Base-by-base conservation (phyloP, 2,329 filamentous ascomycete species). In the Hypoxylon rubiginosum region DNA sequence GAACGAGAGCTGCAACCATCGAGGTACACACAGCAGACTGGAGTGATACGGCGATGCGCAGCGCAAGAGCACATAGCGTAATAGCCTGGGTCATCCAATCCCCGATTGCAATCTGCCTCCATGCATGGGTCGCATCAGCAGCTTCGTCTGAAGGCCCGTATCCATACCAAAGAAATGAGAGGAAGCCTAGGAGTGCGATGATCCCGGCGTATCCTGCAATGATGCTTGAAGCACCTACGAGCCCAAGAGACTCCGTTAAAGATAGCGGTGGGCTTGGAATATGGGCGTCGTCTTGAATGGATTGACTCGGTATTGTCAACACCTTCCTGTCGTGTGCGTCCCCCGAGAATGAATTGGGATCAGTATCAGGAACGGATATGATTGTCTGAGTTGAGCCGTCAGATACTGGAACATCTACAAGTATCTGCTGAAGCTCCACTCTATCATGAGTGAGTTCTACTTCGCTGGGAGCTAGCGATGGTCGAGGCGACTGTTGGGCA, bases 151-250 rank as follows among this genome's bases (percentile, higher is more conserved):
- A 51, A n/a, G 58, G 30, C 4, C 66, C 66, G 11, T 66, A 52
- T 6, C 66, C 66, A 55, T 54, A 68, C 66, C 66, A 68, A 19
- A 68, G 62, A 24, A 68, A 68, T 4, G 36, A 24, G 21, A 66
- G 52, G 28, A 68, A 66, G 4, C 48, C 55, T 9, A 60, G 21
- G 34, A 63, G 51, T 3, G 45, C 62, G 8, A 68, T 30, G 4
- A 63, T 41, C 17, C 50, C 46, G 5, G 55, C 11, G 19, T 60
- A 53, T 4, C 66, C 66, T n/a, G 62, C 62, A 2, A 65, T 28
- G 6, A 68, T 46, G 41, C 46, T 41, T 1, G 63, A 5, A 21
- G 21, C 43, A 19, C 62, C 62, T 2, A n/a, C 2, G 28, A n/a
- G 5, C 19, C 66, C 58, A 1, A 68, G 62, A 1, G 66, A 66